Percentiles rank a stretch among this genome's conserved stretches.
Conservation (phyloP, 2,329 filamentous ascomycete genomes). For the Tolypocladium paradoxum region DNA sequence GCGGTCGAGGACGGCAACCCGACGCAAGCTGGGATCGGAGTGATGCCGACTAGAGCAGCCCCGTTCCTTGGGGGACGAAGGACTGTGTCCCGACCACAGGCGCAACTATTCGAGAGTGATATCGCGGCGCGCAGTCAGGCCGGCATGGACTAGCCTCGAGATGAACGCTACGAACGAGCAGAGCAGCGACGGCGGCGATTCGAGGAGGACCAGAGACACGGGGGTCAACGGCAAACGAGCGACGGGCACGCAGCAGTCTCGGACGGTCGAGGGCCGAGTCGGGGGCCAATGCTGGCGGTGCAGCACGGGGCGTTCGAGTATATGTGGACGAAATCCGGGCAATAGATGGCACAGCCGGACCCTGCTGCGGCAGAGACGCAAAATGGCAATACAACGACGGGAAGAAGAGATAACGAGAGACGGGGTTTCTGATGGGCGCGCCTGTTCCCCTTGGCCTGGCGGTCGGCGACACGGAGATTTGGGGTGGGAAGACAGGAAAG, state of each 20-base stretch:
- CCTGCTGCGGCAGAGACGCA: neutral
- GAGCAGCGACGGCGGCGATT: neutral
- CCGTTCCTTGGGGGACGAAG: neutral
- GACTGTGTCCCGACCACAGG: neutral
- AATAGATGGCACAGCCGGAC: neutral
- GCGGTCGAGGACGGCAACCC: neutral
- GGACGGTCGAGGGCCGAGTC: neutral
- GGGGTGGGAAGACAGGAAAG: neutral
- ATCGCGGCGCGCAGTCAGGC: neutral
- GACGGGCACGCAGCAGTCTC: neutral
- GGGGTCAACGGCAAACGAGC: neutral
- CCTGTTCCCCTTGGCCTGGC: neutral
- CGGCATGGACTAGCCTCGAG: neutral
- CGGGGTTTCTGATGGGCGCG: neutral
- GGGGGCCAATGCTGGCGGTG: neutral
- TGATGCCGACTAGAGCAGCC: neutral
- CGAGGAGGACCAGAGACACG: neutral
- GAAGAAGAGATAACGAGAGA: neutral
- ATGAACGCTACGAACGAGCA: neutral
- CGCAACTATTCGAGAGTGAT: neutral
- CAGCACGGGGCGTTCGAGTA: neutral
- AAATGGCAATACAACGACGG: neutral
- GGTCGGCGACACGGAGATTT: neutral
- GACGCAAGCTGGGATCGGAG: neutral
- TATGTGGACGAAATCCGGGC: neutral